These are phyloP conservation scores for Uronychia setigera DNA, from an alignment of 73 alveolate species.

Conservation along the genomic window DNA sequence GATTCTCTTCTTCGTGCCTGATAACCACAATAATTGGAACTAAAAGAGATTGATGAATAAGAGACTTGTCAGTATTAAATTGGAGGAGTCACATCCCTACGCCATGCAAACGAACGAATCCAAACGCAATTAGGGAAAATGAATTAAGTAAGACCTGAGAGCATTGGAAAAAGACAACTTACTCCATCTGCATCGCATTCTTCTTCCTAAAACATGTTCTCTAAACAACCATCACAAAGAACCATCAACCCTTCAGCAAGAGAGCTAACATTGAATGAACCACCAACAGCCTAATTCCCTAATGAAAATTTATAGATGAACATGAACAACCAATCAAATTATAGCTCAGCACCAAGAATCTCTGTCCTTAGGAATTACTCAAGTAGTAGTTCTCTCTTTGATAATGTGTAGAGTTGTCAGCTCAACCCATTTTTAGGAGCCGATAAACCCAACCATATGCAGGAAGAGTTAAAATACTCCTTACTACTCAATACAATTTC, in stretches of 20 bases:
- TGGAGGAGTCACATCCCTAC: too few relatives aligned
- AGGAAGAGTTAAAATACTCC: neutral
- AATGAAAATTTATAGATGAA: too few relatives aligned
- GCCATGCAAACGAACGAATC: too few relatives aligned
- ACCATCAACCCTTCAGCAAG: neutral
- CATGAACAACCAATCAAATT: neutral
- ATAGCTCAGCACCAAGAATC: neutral
- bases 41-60: neutral
- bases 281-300: neutral
- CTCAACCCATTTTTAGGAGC: too few relatives aligned
- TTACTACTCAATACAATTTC: neutral
- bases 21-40: neutral
- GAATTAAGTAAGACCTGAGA: neutral
- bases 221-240: neutral
- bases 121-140: neutral
- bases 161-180: neutral
- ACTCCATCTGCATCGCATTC: neutral
- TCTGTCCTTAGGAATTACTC: neutral
- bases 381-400: neutral
- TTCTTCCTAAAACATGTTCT: neutral
- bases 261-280: neutral
- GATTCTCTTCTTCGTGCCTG: neutral
- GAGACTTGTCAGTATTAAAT: neutral
- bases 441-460: neutral
- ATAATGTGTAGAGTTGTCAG: too few relatives aligned